Conservation (phyloP, 2,329 filamentous ascomycete genomes). For the Akanthomyces muscarius region DNA sequence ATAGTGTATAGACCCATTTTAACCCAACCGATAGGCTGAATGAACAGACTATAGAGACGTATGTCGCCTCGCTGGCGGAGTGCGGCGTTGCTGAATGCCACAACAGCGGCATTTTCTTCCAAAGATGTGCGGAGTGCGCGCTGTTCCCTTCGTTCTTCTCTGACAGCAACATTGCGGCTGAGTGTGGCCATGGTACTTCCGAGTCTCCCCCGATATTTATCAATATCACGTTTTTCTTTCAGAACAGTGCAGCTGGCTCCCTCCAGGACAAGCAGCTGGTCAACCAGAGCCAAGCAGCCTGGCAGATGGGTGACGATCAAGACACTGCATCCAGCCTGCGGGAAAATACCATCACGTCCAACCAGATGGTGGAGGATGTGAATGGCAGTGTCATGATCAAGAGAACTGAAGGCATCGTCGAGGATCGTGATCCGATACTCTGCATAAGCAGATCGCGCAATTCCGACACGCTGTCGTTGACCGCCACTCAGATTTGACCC, state of each 20-base stretch:
- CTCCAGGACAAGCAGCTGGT: not conserved
- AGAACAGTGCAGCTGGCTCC: not conserved
- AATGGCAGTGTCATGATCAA: not conserved
- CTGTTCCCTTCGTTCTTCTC: not conserved
- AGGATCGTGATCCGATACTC: constrained; percentile 6
- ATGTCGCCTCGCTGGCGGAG: not conserved
- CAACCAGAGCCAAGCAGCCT: not conserved
- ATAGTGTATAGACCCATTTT: not conserved
- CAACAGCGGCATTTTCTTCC: not conserved
- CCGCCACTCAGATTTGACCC: constrained; percentile 6
- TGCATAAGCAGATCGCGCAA: constrained; percentile 16
- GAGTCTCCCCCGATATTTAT: not conserved
- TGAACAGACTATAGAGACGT: not conserved
- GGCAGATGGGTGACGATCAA: constrained; percentile 6
- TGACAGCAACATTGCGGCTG: not conserved
- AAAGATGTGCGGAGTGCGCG: not conserved
- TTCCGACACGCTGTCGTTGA: constrained; percentile 5
- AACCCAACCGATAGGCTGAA: not conserved
- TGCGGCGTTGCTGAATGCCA: not conserved
- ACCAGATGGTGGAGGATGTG: not conserved
- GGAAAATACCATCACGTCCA: not conserved
- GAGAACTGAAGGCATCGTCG: constrained; percentile 19
- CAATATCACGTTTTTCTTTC: not conserved
- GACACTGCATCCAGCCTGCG: not conserved
- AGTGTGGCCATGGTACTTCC: not conserved